Percentiles rank a stretch among this genome's conserved stretches.
These are phyloP conservation scores for Elsinoe batatas DNA, from an alignment of 2,329 filamentous ascomycete species.

Conservation along the genomic window DNA sequence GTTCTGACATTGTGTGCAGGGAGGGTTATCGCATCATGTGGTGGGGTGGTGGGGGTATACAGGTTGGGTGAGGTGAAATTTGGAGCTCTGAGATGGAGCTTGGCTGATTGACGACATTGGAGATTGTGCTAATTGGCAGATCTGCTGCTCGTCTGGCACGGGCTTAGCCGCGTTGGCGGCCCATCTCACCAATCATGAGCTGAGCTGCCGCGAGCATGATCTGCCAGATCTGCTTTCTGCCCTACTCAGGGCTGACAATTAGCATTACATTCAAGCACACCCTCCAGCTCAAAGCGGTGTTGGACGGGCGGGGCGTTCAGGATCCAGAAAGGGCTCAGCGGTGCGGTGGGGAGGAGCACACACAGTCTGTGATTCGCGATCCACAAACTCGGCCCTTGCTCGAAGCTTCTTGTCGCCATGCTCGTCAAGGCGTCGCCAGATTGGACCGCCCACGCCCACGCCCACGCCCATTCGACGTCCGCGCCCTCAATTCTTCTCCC, in stretches of 20 bases:
- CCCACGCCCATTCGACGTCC: not conserved
- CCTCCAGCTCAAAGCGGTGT: not conserved
- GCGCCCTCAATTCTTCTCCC: not conserved
- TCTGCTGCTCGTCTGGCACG: not conserved
- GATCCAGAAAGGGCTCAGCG: not conserved
- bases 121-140: not conserved
- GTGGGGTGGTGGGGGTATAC: not conserved
- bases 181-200: not conserved
- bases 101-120: not conserved
- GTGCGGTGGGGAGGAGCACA: not conserved
- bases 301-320: not conserved
- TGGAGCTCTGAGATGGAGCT: constrained; percentile 10
- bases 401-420: not conserved
- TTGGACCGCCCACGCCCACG: constrained; percentile 2
- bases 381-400: not conserved
- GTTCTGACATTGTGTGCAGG: constrained; percentile 42
- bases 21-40: constrained; percentile 4
- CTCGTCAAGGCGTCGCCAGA: not conserved
- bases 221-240: not conserved
- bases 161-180: not conserved
- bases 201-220: not conserved
- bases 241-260: not conserved
- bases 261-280: not conserved
- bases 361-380: not conserved
- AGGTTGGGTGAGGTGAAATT: constrained; percentile 14